Evolutionary conservation across 2,329 filamentous ascomycete genomes (phyloP), one percentile per base, ranked within the genome.

Genomic region (Chaetomium sp.): DNA sequence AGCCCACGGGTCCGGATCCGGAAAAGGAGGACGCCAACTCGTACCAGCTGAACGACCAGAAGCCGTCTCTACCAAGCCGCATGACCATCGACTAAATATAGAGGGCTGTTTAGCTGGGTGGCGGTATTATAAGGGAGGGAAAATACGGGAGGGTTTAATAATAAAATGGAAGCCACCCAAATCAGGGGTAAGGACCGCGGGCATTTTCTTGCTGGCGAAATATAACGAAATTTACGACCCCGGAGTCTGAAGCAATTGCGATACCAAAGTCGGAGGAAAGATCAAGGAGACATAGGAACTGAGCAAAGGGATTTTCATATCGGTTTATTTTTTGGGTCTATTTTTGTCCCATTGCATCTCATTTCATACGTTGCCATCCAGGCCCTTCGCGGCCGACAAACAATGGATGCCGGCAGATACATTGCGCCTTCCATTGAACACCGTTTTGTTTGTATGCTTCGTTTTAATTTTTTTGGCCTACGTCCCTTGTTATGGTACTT

Each of bases 41-140:
- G 44, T 80, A 82, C 67, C 77, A 73, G 66, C 67, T 80, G 62
- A 71, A 78, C 62, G 80, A 84, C 55, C 76, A 82, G 64, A 82
- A 84, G 71, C 74, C 77, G 4, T 72, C 76, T 59, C 68, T 77
- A 41, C 73, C 78, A 4, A 81, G 72, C 63, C 75, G 81, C 50
- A 84, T 84, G 81, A 84, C 81, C 2, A 84, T 84, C 61, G 81
- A 84, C 65, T 84, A 74, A 72, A 5, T 19, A n/a, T 19, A 19
- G 19, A 43, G 40, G 19, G 4, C 10, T 2, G 19, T 7, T 5
- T 6, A 34, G 14, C n/a, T 14, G 7, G 14, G 35, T 6, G 19
- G 32, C 33, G 27, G 47, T 38, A 32, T 14, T 19, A 7, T 12
- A 43, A 33, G 11, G 43, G 4, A 37, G 10, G 49, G 52, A 14